These are phyloP conservation scores for Kluyveromyces sp. DNA, from an alignment of 1,139 yeast genomes.

Conservation along the genomic window DNA sequence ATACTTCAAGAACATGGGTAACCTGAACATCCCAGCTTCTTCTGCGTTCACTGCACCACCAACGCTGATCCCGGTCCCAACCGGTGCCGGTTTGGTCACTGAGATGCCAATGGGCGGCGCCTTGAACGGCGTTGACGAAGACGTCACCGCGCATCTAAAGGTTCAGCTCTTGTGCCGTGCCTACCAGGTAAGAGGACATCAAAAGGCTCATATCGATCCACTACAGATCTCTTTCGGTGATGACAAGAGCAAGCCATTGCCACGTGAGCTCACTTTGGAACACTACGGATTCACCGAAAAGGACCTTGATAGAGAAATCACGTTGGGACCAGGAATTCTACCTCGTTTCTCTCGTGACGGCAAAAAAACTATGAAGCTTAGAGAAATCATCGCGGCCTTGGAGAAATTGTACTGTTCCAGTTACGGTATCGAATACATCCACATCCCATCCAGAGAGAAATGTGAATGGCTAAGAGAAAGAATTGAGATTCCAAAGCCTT, in stretches of 20 bases:
- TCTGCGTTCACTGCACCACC: slow-evolving; percentile 89
- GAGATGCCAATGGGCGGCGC: slow-evolving; percentile 34
- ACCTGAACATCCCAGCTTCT: slow-evolving; percentile 59
- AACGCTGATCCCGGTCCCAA: slow-evolving; percentile 57
- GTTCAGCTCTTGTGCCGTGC: slow-evolving; percentile 96
- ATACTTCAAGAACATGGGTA: slow-evolving; percentile 83
- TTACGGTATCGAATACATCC: slow-evolving; percentile 93
- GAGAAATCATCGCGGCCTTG: slow-evolving; percentile 70
- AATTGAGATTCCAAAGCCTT: slow-evolving; percentile 87
- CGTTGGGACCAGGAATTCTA: slow-evolving; percentile 94
- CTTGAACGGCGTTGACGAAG: slow-evolving; percentile 42
- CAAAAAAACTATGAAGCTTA: slow-evolving; percentile 57
- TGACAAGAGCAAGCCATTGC: slow-evolving; percentile 44
- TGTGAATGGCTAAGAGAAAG: slow-evolving; percentile 99
- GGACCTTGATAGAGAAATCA: slow-evolving; percentile 76
- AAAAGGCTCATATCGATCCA: slow-evolving; percentile 92
- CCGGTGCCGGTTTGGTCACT: slow-evolving; percentile 61
- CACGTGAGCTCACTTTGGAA: slow-evolving; percentile 84
- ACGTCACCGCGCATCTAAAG: slow-evolving; percentile 83
- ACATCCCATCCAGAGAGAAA: slow-evolving; percentile 89
- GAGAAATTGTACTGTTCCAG: slow-evolving; percentile 81
- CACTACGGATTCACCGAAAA: slow-evolving; percentile 85
- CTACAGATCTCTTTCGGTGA: slow-evolving; percentile 82
- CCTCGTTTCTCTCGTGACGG: slow-evolving; percentile 80
- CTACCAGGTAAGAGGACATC: slow-evolving; percentile 97